Percentiles rank a stretch among this genome's conserved stretches.
phyloP scores from a whole-genome alignment of 768 basidiomycete species.

The Russula sp. region DNA sequence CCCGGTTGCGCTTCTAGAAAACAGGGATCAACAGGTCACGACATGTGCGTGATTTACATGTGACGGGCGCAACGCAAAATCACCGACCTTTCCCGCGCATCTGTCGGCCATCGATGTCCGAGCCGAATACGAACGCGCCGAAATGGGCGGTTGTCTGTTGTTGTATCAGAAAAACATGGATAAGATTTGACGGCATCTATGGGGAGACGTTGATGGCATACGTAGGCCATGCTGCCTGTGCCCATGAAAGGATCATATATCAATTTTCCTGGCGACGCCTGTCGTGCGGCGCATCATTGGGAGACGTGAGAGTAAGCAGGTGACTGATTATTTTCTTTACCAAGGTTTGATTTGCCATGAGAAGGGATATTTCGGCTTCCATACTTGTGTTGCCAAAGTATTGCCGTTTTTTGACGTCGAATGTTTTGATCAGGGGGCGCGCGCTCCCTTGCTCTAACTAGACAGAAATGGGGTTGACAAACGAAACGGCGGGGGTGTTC shows the following conservation, averaged over 20 bases:
- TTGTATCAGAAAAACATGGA: not conserved
- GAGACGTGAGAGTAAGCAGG: not conserved
- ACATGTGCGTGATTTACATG: not conserved
- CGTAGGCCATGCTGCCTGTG: slow-evolving; percentile 88
- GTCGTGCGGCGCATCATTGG: not conserved
- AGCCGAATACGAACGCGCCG: slow-evolving; percentile 81
- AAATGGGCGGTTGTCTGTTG: slow-evolving; percentile 77
- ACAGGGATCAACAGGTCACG: not conserved
- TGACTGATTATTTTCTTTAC: slow-evolving; percentile 32
- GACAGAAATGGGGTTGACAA: not conserved
- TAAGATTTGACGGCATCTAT: not conserved
- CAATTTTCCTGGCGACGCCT: slow-evolving; percentile 85
- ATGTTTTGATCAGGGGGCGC: slow-evolving; percentile 56
- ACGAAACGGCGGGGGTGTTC: not conserved
- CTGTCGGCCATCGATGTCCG: slow-evolving; percentile 95
- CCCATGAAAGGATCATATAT: slow-evolving; percentile 96
- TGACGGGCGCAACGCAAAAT: not conserved
- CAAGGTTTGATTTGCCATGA: slow-evolving; percentile 96
- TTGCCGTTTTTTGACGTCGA: slow-evolving; percentile 81
- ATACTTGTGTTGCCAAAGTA: slow-evolving; percentile 97
- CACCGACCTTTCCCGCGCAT: slow-evolving; percentile 83
- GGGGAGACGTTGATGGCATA: slow-evolving; percentile 30
- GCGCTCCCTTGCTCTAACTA: slow-evolving; percentile 61
- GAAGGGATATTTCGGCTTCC: slow-evolving; percentile 90
- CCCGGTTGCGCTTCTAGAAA: slow-evolving; percentile 46